A percentile compares a stretch with the other conserved stretches of the same genome.
Evolutionary conservation across 1,139 yeast genomes (phyloP).

Genomic region (Blastobotrys capitulatus): DNA sequence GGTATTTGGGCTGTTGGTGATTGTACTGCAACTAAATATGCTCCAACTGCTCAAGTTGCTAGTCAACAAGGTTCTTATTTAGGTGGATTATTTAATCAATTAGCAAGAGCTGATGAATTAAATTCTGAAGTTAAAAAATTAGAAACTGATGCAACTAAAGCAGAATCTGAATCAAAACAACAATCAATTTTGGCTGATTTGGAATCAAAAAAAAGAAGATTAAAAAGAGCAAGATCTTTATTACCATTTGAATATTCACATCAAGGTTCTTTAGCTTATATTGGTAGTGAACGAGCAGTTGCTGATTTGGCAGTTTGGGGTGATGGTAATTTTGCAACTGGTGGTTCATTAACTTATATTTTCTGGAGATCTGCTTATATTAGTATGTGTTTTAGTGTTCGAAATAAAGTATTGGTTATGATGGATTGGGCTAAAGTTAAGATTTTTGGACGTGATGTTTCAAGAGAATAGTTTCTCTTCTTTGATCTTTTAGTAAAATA

Average conservation of each 20-base stretch:
- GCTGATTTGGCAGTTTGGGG: slow-evolving; percentile 84
- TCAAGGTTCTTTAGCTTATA: slow-evolving; percentile 59
- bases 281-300: slow-evolving; percentile 88
- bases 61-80: slow-evolving; percentile 88
- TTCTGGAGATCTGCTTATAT: slow-evolving; percentile 95
- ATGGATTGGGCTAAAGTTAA: slow-evolving; percentile 86
- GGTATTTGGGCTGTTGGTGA: slow-evolving; percentile 90
- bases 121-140: slow-evolving; percentile 40
- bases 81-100: slow-evolving; percentile 62
- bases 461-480: slow-evolving; percentile 32
- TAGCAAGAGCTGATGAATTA: slow-evolving; percentile 62
- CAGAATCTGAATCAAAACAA: slow-evolving; percentile 30
- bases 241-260: slow-evolving; percentile 63
- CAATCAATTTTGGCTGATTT: slow-evolving; percentile 33
- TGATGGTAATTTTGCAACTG: slow-evolving; percentile 75
- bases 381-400: slow-evolving; percentile 84
- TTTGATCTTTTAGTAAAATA: too few species aligned
- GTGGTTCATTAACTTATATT: slow-evolving; percentile 81
- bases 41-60: slow-evolving; percentile 98
- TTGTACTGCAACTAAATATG: slow-evolving; percentile 82
- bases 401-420: slow-evolving; percentile 78
- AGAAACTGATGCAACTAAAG: slow-evolving; percentile 37
- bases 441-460: slow-evolving; percentile 79
- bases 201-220: slow-evolving; percentile 37
- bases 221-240: slow-evolving; percentile 61